phyloP scores from a whole-genome alignment of 1,284 basidiomycete species.

The Heterobasidion occidentale region DNA sequence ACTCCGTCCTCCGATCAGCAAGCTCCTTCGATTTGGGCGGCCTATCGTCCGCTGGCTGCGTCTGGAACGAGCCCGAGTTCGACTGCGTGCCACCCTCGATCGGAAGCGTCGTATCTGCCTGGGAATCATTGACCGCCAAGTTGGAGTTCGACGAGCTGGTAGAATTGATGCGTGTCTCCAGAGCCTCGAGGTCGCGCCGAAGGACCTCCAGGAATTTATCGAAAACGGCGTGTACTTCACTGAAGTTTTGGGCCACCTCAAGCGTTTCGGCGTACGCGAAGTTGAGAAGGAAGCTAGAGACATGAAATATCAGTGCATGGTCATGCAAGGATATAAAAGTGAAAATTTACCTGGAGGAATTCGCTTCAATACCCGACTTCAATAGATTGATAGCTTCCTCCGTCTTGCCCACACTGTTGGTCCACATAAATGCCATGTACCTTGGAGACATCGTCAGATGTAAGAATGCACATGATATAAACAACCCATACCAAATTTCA shows the following conservation, averaged over 20 bases:
- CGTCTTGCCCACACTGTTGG: slow-evolving; percentile 60
- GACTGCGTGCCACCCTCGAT: slow-evolving; percentile 6
- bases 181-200: slow-evolving; percentile 63
- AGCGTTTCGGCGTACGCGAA: slow-evolving; percentile 86
- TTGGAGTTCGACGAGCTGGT: slow-evolving; percentile 31
- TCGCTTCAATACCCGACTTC: slow-evolving; percentile 83
- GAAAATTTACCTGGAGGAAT: slow-evolving; percentile 61
- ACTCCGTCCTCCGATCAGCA: slow-evolving; percentile 56
- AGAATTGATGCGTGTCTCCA: slow-evolving; percentile 46
- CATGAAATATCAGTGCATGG: slow-evolving; percentile 4
- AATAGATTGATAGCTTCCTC: slow-evolving; percentile 83
- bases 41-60: slow-evolving; percentile 36
- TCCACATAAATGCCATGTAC: slow-evolving; percentile 89
- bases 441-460: slow-evolving; percentile 28
- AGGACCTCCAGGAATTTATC: slow-evolving; percentile 68
- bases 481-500: slow-evolving; percentile 75
- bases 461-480: background rate
- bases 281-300: slow-evolving; percentile 72
- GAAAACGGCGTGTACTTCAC: slow-evolving; percentile 63
- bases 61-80: slow-evolving; percentile 29
- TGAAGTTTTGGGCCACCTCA: slow-evolving; percentile 59
- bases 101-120: slow-evolving; percentile 10
- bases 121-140: slow-evolving; percentile 20
- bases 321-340: background rate
- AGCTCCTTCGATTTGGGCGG: slow-evolving; percentile 44